Percentiles rank a stretch among this genome's conserved stretches.
Conservation (phyloP, 306 rosid species). For the Malus asiatica region DNA sequence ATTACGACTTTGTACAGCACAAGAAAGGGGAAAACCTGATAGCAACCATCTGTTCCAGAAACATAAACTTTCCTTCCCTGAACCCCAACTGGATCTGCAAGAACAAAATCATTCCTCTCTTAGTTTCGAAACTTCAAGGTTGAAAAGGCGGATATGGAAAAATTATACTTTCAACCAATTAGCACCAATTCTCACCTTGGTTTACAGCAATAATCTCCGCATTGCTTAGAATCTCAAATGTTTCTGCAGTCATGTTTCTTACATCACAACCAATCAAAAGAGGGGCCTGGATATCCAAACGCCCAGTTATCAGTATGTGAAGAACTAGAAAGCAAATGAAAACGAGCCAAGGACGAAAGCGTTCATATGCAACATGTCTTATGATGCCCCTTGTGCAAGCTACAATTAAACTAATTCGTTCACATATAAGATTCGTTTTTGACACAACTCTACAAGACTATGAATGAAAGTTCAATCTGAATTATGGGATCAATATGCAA, state of each 20-base stretch:
- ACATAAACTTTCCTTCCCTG: conserved; percentile 80
- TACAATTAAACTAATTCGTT: conserved; percentile 9
- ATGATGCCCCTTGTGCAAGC: background rate
- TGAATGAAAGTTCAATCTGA: background rate
- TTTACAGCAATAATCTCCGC: conserved; percentile 79
- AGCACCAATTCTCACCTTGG: conserved; percentile 51
- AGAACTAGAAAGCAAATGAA: background rate
- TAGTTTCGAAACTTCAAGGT: conserved; percentile 7
- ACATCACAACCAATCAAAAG: conserved; percentile 80
- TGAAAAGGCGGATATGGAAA: conserved; percentile 1
- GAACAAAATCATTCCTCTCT: background rate
- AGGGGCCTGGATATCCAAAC: conserved; percentile 69
- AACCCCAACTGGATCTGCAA: conserved; percentile 77
- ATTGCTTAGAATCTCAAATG: conserved; percentile 59
- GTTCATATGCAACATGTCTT: background rate
- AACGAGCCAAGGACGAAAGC: background rate
- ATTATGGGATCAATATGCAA: background rate
- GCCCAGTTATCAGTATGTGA: conserved; percentile 18
- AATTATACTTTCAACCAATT: background rate
- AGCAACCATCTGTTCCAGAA: conserved; percentile 57
- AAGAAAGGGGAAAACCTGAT: conserved; percentile 43
- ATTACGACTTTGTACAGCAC: background rate
- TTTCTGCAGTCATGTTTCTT: conserved; percentile 70
- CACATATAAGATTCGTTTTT: background rate
- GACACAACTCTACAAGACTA: background rate